These are phyloP conservation scores for Heterococcus sp. DNA, from an alignment of 108 stramenopile species.

Conservation along the genomic window DNA sequence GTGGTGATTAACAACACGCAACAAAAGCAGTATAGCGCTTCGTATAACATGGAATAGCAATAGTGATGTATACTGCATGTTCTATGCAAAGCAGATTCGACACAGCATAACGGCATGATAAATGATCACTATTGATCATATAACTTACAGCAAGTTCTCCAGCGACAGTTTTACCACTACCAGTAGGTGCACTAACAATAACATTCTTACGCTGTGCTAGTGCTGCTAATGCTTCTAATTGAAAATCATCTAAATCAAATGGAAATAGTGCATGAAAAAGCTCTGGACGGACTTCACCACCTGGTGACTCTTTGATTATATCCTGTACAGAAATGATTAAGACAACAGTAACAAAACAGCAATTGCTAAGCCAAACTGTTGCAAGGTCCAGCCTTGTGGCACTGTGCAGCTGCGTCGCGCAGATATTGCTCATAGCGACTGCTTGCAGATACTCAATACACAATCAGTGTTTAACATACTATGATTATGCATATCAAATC, in stretches of 20 bases:
- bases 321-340: not conserved
- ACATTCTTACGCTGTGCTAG: constrained; percentile 68
- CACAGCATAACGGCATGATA: too few species aligned
- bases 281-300: constrained; percentile 28
- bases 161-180: constrained; percentile 45
- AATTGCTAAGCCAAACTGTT: not conserved
- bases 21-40: too few species aligned
- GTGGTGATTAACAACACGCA: too few species aligned
- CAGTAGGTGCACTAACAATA: constrained; percentile 85
- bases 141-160: constrained; percentile 64
- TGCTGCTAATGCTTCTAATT: constrained; percentile 33
- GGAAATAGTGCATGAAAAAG: constrained; percentile 49
- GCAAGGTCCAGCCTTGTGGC: not conserved
- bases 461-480: not conserved
- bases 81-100: too few species aligned
- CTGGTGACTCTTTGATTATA: not conserved
- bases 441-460: not conserved
- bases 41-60: too few species aligned
- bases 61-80: too few species aligned
- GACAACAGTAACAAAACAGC: not conserved
- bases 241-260: constrained; percentile 54
- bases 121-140: too few species aligned
- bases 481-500: not conserved
- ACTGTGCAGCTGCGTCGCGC: not conserved
- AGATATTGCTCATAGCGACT: not conserved